Base-by-base conservation (phyloP, 331 rosid genomes). In the Quercus tomentella region DNA sequence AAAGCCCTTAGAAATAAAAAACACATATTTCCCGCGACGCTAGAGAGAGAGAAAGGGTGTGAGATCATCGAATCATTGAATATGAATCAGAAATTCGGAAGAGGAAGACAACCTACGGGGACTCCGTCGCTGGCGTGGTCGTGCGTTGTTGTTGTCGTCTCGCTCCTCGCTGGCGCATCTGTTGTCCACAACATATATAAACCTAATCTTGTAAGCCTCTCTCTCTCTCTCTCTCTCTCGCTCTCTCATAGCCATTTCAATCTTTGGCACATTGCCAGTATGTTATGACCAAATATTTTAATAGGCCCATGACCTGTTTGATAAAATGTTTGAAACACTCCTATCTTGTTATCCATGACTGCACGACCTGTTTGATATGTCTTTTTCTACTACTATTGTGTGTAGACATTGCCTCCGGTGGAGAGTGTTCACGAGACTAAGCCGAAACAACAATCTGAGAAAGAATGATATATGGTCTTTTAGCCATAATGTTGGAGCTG, bases 121-220 rank as follows among this genome's bases (percentile, higher is more conserved):
- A 86, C 89, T 58, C 89, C 89, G 4, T 86, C 89, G 22, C 67
- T 86, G 71, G 84, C 82, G 9, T 81, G 82, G 87, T 86, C 89
- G 41, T 77, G 79, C 65, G 82, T 83, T 71, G 84, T 86, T 70
- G 85, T 86, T 41, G 70, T 86, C 28, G 75, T 75, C 74, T 83
- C 85, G 21, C 85, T 86, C 62, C 87, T 86, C 58, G 85, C 81
- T 45, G 87, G 87, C 51, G 87, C 87, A 71, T 81, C 85, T 30
- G 58, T 86, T 43, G 84, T 86, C 70, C 89, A 86, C 79, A 83
- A 83, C 68, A 63, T 84, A 73, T 86, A 66, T 83, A 86, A 83
- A 74, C 89, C 87, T 21, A 63, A 83, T 75, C 89, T 86, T 17
- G 89, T 86, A 83, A 67, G 6, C 16, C 21, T 25, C 15, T 41